A percentile compares a stretch with the other conserved stretches of the same genome.
Evolutionary conservation across 2,329 filamentous ascomycete species (phyloP).

Genomic region (Aspergillus carbonarius): DNA sequence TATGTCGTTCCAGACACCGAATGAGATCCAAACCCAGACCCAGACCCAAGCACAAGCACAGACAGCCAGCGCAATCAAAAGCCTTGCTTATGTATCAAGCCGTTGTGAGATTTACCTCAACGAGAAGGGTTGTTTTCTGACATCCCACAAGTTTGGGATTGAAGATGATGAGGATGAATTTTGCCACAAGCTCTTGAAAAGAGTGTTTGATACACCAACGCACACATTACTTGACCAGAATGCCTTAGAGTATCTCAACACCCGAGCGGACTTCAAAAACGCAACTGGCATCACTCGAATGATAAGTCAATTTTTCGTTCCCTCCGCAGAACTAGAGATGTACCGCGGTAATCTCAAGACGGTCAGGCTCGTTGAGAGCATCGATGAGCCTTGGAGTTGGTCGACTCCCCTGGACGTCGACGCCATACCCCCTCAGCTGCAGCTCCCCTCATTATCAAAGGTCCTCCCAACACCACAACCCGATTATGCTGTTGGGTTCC

Average conservation of each 20-base stretch:
- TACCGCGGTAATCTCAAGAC: not conserved
- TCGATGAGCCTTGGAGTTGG: not conserved
- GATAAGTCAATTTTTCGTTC: not conserved
- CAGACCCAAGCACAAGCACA: no score
- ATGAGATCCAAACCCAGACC: no score
- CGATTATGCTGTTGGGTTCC: conserved; percentile 6
- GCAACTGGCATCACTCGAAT: not conserved
- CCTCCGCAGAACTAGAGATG: not conserved
- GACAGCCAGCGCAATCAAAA: no score
- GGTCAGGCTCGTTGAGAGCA: not conserved
- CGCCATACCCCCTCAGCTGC: not conserved
- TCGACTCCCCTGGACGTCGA: not conserved
- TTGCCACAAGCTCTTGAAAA: not conserved
- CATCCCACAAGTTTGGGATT: no score
- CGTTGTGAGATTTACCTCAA: no score
- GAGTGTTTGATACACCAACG: not conserved
- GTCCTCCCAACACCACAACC: not conserved
- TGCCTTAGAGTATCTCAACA: not conserved
- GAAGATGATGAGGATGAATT: no score
- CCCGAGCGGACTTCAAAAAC: not conserved
- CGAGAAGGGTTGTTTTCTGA: no score
- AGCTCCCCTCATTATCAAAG: not conserved
- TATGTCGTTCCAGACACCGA: no score
- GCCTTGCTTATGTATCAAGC: no score
- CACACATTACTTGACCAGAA: not conserved